Evolutionary conservation across 225 moss, liverwort and hornwort genomes (phyloP), one percentile per base, ranked within the genome.

Genomic region (Sphagnum contortum): DNA sequence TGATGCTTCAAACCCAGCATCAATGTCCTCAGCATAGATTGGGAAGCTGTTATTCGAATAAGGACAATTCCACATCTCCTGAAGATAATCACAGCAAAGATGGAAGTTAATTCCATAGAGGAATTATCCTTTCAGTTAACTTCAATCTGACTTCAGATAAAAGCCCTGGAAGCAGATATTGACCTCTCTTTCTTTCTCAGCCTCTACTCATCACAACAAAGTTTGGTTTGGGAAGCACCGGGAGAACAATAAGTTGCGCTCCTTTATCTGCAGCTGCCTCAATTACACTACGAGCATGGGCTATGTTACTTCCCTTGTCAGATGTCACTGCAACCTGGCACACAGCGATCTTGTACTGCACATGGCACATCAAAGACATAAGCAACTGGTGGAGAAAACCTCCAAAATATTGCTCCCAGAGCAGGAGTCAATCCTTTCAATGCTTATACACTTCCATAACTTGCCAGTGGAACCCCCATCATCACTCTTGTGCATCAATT

Each of bases 41-140:
- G 80, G 83, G 67, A 93, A 84, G 82, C 84, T 93, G 4, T 75
- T 85, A 68, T 76, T 89, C 48, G 75, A 64, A 74, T 87, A 93
- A 5, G 98, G 98, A 77, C 93, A 98, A 67, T 98, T 98, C 92
- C 92, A 96, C 83, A 96, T 90, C 75, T 96, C 95, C 92, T 95
- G 78, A 54, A 64, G 67, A 60, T 60, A 76, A n/a, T 8, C 47
- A 57, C 13, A 57, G 12, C 9, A 57, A 14, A 4, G 57, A 53
- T 53, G 53, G 6, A 10, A 53, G 10, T 53, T 6, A 53, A 6
- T 53, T 53, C 53, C 53, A 53, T 6, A 29, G 29, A 29, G 29
- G 29, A 29, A 29, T 1, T 53, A 6, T 53, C 53, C 10, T 10
- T 6, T 53, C 10, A 10, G 10, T 53, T 10, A 6, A 53, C 53